Evolutionary conservation across 2,329 filamentous ascomycete species (phyloP).

Genomic region (Ilyonectria destructans): DNA sequence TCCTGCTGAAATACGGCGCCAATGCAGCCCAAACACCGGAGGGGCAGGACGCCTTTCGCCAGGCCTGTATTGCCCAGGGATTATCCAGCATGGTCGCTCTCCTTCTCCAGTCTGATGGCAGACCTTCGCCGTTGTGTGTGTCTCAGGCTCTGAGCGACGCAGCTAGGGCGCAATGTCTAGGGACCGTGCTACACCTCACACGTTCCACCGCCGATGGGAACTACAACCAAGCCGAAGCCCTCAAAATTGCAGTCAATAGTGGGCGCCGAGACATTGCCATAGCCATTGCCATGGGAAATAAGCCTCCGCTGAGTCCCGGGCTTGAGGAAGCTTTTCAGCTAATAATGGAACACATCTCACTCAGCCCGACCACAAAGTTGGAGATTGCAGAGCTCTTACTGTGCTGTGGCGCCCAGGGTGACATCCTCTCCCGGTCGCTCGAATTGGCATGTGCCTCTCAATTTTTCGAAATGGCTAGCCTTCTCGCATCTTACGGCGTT

Average conservation of each 20-base stretch:
- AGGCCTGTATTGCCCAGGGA: slow-evolving; percentile 64
- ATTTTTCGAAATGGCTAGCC: slow-evolving; percentile 69
- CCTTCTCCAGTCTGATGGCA: slow-evolving; percentile 66
- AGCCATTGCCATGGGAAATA: slow-evolving; percentile 68
- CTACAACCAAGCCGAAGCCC: slow-evolving; percentile 66
- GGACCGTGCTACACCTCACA: slow-evolving; percentile 67
- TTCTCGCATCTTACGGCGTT: slow-evolving; percentile 69
- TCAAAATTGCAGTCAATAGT: slow-evolving; percentile 65
- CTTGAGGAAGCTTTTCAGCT: slow-evolving; percentile 68
- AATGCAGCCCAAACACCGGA: slow-evolving; percentile 64
- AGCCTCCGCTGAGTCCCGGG: slow-evolving; percentile 64
- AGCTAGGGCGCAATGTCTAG: slow-evolving; percentile 64
- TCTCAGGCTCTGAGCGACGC: slow-evolving; percentile 70
- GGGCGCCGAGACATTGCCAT: slow-evolving; percentile 70
- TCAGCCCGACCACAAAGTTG: slow-evolving; percentile 66
- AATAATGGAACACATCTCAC: slow-evolving; percentile 63
- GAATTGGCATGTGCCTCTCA: slow-evolving; percentile 65
- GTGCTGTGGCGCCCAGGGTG: slow-evolving; percentile 71
- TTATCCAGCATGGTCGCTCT: slow-evolving; percentile 64
- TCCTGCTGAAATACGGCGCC: slow-evolving; percentile 68
- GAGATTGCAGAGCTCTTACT: slow-evolving; percentile 70
- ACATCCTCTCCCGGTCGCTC: slow-evolving; percentile 64
- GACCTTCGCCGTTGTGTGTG: slow-evolving; percentile 60
- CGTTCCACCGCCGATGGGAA: slow-evolving; percentile 69
- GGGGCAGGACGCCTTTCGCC: slow-evolving; percentile 69